phyloP scores from a whole-genome alignment of 495 filamentous ascomycete species.

The Lophiostoma macrostomum region DNA sequence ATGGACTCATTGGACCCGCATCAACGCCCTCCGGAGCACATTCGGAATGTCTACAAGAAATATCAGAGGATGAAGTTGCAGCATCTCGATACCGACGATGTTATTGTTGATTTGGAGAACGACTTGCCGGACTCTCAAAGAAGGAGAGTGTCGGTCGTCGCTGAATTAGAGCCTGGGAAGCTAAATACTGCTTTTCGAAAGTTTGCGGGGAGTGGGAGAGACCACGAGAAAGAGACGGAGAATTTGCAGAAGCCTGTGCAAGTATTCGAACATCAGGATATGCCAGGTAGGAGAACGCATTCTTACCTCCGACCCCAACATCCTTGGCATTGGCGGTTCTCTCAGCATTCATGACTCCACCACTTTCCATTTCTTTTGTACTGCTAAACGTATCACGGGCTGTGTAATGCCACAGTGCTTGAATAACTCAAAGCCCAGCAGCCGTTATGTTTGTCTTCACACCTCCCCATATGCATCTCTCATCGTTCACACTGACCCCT shows the following conservation, averaged over 20 bases:
- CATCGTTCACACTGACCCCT: no score
- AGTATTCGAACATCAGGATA: constrained; percentile 35
- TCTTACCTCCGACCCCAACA: background rate
- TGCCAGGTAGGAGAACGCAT: constrained; percentile 38
- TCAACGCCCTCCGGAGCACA: constrained; percentile 62
- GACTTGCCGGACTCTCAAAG: constrained; percentile 6
- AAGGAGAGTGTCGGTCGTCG: constrained; percentile 3
- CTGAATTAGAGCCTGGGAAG: constrained; percentile 8
- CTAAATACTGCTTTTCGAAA: constrained; percentile 11
- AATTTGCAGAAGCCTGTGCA: background rate
- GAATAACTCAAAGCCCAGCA: no score
- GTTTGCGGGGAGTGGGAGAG: no score
- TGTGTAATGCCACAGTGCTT: no score
- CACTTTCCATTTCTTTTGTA: no score
- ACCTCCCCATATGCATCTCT: no score
- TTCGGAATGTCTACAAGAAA: constrained; percentile 64
- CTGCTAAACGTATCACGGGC: no score
- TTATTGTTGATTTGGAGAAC: constrained; percentile 46
- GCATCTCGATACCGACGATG: constrained; percentile 47
- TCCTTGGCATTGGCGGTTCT: no score
- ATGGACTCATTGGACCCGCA: constrained; percentile 57
- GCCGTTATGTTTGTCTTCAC: no score
- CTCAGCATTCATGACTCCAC: no score
- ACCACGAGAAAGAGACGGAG: background rate
- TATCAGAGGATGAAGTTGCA: constrained; percentile 49